Conservation (phyloP, 176 grass and related monocot genomes). For the Bothriochloa decipiens region DNA sequence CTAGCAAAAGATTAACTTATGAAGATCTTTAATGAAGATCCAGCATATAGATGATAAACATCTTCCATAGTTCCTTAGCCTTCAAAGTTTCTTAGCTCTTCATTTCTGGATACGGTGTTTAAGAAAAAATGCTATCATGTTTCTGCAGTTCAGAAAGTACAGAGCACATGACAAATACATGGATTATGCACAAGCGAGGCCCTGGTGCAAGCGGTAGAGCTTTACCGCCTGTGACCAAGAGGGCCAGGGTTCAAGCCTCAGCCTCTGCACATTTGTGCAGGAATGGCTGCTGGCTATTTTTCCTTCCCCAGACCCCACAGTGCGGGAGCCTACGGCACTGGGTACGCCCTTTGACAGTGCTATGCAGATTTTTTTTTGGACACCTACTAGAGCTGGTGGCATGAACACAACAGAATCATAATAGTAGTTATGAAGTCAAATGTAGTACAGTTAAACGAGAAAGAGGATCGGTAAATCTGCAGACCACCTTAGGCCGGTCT, state of each 20-base stretch:
- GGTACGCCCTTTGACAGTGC: too few relatives aligned
- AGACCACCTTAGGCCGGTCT: neutral
- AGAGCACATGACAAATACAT: conserved; percentile 29
- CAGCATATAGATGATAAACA: neutral
- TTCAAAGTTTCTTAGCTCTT: neutral
- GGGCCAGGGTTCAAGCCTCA: too few relatives aligned
- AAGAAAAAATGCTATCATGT: neutral
- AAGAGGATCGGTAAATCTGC: neutral
- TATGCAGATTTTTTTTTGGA: neutral
- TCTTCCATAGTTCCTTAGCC: neutral
- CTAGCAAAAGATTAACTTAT: neutral
- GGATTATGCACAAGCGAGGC: conserved; percentile 19
- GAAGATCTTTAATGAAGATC: neutral
- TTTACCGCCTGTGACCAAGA: too few relatives aligned
- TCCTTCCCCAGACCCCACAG: too few relatives aligned
- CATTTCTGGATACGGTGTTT: neutral
- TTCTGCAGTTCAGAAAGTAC: neutral
- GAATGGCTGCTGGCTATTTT: too few relatives aligned
- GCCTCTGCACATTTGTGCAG: too few relatives aligned
- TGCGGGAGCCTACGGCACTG: too few relatives aligned
- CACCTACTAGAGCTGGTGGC: neutral
- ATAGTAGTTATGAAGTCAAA: neutral
- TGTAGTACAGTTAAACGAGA: neutral
- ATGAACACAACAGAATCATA: neutral
- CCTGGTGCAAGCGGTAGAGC: too few relatives aligned